Conservation (phyloP, 495 filamentous ascomycete species). For the Neurospora sp. region DNA sequence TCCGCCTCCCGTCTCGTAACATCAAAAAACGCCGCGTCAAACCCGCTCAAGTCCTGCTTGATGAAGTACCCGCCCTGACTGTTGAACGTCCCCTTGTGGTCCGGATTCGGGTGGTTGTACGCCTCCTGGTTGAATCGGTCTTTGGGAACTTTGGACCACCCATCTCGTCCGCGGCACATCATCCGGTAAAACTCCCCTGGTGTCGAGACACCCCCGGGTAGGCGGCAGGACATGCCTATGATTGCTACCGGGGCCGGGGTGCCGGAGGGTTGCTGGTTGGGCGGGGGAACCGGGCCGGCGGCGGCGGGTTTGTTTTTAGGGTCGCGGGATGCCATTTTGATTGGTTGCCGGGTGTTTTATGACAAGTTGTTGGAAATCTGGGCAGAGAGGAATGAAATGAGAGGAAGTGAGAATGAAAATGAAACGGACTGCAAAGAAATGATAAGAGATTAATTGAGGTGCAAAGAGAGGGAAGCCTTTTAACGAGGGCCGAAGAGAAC, state of each 20-base stretch:
- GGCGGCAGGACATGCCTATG: conserved; percentile 36
- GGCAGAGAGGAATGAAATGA: background rate
- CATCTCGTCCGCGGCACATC: conserved; percentile 27
- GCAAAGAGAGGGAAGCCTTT: background rate
- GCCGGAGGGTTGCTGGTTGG: conserved; percentile 9
- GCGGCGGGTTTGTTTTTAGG: background rate
- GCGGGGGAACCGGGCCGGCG: conserved; percentile 9
- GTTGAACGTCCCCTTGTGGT: conserved; percentile 31
- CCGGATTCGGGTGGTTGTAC: conserved; percentile 52
- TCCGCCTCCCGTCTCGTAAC: conserved; percentile 40
- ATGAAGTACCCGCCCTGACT: conserved; percentile 45
- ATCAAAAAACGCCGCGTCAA: conserved; percentile 44
- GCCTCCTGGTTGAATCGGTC: conserved; percentile 59
- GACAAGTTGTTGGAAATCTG: background rate
- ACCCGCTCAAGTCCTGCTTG: conserved; percentile 35
- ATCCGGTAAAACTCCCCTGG: conserved; percentile 37
- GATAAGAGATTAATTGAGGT: background rate
- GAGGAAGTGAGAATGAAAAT: background rate
- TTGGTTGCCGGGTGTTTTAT: background rate
- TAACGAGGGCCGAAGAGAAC: background rate
- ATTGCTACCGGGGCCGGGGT: conserved; percentile 28
- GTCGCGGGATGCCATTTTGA: background rate
- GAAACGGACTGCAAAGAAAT: background rate
- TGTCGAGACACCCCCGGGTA: conserved; percentile 35
- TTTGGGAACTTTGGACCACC: conserved; percentile 42